phyloP scores from a whole-genome alignment of 2,329 filamentous ascomycete genomes.

The Aspergillus tanneri region DNA sequence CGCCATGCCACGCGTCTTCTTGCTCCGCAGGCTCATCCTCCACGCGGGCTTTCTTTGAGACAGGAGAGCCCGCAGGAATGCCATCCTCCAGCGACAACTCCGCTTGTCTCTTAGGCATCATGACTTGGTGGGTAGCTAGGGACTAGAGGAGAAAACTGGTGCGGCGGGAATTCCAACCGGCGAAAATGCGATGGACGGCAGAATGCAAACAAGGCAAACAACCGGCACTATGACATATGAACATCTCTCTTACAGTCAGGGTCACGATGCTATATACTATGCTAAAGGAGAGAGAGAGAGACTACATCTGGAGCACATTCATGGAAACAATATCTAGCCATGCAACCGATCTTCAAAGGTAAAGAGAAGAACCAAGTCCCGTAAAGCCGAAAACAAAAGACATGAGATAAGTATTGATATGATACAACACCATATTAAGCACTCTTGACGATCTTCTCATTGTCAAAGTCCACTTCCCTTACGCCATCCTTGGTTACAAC shows the following conservation, averaged over 20 bases:
- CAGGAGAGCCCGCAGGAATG: constrained; percentile 38
- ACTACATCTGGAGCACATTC: too few relatives aligned
- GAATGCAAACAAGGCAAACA: constrained; percentile 33
- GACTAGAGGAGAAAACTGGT: constrained; percentile 11
- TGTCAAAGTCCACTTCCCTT: constrained; percentile 78
- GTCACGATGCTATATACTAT: too few relatives aligned
- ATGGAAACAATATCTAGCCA: constrained; percentile 19
- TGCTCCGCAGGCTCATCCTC: constrained; percentile 34
- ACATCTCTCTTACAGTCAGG: not conserved
- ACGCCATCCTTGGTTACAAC: constrained; percentile 94
- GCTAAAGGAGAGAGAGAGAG: too few relatives aligned
- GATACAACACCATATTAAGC: constrained; percentile 43
- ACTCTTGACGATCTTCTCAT: constrained; percentile 61
- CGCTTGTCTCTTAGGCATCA: constrained; percentile 50
- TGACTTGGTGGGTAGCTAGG: constrained; percentile 17
- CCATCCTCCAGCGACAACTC: constrained; percentile 44
- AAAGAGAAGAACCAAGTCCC: constrained; percentile 23
- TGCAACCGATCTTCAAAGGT: constrained; percentile 23
- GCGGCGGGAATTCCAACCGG: constrained; percentile 22
- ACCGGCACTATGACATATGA: not conserved
- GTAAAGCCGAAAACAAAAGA: constrained; percentile 32
- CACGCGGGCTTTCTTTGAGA: constrained; percentile 46
- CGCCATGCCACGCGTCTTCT: constrained; percentile 25
- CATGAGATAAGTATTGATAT: constrained; percentile 28
- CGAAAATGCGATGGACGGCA: constrained; percentile 17